phyloP scores from a whole-genome alignment of 2,329 filamentous ascomycete species.

The Alternaria arbusti region DNA sequence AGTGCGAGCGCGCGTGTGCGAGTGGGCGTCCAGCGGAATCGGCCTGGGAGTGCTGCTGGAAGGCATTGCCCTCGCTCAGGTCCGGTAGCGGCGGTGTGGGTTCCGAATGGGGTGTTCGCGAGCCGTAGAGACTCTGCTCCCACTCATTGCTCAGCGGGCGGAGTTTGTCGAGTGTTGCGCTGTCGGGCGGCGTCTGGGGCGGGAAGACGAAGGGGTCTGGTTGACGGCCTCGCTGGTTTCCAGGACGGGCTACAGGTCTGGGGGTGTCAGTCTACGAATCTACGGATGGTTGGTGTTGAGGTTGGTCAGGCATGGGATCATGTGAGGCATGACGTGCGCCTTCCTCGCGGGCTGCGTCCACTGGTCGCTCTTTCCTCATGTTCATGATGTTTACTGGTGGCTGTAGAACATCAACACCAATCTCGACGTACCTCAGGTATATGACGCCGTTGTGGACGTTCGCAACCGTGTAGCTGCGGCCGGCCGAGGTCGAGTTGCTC shows the following conservation, averaged over 20 bases:
- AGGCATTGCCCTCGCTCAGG: constrained; percentile 25
- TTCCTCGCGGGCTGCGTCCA: neutral
- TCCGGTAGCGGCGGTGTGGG: constrained; percentile 27
- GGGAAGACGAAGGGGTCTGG: constrained; percentile 49
- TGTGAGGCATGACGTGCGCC: neutral
- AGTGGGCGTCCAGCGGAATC: constrained; percentile 24
- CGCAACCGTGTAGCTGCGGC: constrained; percentile 55
- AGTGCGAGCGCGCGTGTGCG: constrained; percentile 65
- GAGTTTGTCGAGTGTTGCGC: constrained; percentile 39
- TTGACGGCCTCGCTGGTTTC: constrained; percentile 41
- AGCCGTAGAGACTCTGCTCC: constrained; percentile 45
- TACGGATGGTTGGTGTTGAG: neutral
- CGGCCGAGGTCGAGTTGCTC: constrained; percentile 34
- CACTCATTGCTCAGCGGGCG: constrained; percentile 46
- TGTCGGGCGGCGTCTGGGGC: constrained; percentile 48
- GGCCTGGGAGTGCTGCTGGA: constrained; percentile 18
- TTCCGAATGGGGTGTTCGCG: constrained; percentile 40
- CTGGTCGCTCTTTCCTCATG: neutral
- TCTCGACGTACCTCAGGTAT: constrained; percentile 51
- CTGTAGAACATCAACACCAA: neutral
- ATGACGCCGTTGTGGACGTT: constrained; percentile 57
- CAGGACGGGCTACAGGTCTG: constrained; percentile 47
- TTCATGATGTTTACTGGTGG: neutral
- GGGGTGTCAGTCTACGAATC: constrained; percentile 18
- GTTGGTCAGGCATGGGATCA: neutral